These are phyloP conservation scores for Crithidia brevicula DNA, from an alignment of 208 protist genomes.

Conservation along the genomic window DNA sequence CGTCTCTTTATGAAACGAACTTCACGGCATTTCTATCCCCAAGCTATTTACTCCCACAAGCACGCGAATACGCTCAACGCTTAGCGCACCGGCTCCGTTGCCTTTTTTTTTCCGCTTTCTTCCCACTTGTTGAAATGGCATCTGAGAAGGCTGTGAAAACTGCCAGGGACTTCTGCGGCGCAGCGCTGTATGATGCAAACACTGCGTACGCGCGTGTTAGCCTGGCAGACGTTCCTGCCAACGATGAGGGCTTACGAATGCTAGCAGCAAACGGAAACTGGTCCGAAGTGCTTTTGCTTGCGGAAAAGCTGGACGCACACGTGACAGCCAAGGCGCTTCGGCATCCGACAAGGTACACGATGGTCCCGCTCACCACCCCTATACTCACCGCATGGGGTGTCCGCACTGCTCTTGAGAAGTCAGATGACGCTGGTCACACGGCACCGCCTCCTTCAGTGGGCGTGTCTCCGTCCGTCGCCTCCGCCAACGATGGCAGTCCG, in stretches of 20 bases:
- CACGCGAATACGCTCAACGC: no score
- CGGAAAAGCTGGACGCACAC: conserved; percentile 57
- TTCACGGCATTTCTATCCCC: no score
- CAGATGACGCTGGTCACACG: neutral
- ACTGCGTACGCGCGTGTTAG: conserved; percentile 13
- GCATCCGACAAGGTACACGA: conserved; percentile 12
- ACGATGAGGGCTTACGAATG: conserved; percentile 56
- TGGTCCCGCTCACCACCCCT: conserved; percentile 3
- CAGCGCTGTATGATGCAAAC: conserved; percentile 18
- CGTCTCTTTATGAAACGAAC: no score
- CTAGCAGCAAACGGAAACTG: conserved; percentile 75
- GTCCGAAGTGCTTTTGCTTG: conserved; percentile 61
- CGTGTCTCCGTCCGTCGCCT: neutral
- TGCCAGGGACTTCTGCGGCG: conserved; percentile 26
- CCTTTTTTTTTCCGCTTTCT: conserved; percentile 11
- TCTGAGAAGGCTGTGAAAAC: conserved; percentile 24
- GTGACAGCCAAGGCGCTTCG: conserved; percentile 26
- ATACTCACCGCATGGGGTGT: neutral
- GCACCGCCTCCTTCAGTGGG: neutral
- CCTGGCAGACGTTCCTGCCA: conserved; percentile 45
- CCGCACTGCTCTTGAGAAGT: neutral
- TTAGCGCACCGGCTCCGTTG: no score
- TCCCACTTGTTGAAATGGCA: conserved; percentile 22
- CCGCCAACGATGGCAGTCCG: neutral
- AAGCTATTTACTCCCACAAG: no score